These are phyloP conservation scores for Thelonectria rubi DNA, from an alignment of 2,329 filamentous ascomycete genomes.

Conservation along the genomic window DNA sequence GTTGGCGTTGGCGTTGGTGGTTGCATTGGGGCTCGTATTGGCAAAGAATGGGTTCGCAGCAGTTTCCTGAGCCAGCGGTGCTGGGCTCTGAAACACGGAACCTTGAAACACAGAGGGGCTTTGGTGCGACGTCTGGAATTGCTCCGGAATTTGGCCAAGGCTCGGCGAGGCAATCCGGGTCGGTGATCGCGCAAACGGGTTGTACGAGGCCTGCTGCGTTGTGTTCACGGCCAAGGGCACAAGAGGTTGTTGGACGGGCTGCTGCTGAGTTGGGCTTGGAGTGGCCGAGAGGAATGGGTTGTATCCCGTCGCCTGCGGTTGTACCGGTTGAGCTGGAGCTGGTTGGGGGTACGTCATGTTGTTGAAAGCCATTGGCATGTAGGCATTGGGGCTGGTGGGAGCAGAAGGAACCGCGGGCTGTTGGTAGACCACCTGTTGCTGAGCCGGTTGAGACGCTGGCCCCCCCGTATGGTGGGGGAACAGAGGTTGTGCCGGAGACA, in stretches of 20 bases:
- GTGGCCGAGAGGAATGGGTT: slow-evolving; percentile 62
- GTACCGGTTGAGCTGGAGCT: slow-evolving; percentile 44
- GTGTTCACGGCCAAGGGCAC: slow-evolving; percentile 52
- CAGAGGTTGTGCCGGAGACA: slow-evolving; percentile 68
- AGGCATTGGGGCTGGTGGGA: slow-evolving; percentile 53
- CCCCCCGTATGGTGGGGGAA: slow-evolving; percentile 82
- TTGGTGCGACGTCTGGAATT: slow-evolving; percentile 57
- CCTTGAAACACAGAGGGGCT: slow-evolving; percentile 44
- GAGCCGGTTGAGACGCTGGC: slow-evolving; percentile 52
- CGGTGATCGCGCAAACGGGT: slow-evolving; percentile 61
- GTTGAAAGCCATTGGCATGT: slow-evolving; percentile 52
- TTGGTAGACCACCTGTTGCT: slow-evolving; percentile 54
- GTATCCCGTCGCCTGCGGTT: slow-evolving; percentile 54
- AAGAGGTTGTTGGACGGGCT: slow-evolving; percentile 46
- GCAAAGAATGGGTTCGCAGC: slow-evolving; percentile 52
- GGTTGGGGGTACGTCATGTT: slow-evolving; percentile 55
- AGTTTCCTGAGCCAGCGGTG: slow-evolving; percentile 39
- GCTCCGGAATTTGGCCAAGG: slow-evolving; percentile 63
- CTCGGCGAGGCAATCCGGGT: slow-evolving; percentile 60
- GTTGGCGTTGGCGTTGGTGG: slow-evolving; percentile 22
- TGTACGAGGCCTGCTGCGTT: slow-evolving; percentile 50
- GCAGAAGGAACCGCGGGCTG: slow-evolving; percentile 56
- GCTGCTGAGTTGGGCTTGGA: slow-evolving; percentile 45
- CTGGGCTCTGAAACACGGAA: slow-evolving; percentile 48
- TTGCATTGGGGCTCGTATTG: slow-evolving; percentile 23